phyloP scores from a whole-genome alignment of 1,284 basidiomycete genomes.

The Rugosomyces carneus region DNA sequence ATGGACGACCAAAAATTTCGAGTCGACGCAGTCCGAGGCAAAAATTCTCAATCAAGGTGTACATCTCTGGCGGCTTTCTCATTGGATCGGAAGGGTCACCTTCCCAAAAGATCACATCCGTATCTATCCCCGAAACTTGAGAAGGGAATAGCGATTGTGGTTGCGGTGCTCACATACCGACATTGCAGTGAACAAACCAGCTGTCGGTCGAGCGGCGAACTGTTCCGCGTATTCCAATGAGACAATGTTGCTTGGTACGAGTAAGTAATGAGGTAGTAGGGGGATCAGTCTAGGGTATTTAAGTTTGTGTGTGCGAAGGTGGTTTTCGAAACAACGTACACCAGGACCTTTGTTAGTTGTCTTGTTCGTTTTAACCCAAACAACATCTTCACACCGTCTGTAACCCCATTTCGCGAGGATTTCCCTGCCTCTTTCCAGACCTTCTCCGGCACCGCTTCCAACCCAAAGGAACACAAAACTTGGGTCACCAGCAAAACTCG shows the following conservation, averaged over 20 bases:
- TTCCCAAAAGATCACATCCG: slow-evolving; percentile 96
- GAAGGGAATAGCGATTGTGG: not conserved
- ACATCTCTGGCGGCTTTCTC: slow-evolving; percentile 91
- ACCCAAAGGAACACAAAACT: slow-evolving; percentile 97
- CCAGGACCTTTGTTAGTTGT: slow-evolving; percentile 66
- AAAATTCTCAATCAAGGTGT: slow-evolving; percentile 95
- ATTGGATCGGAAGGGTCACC: slow-evolving; percentile 75
- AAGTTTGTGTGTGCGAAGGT: not conserved
- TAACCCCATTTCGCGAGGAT: slow-evolving; percentile 94
- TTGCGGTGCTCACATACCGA: slow-evolving; percentile 48
- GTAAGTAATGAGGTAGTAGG: slow-evolving; percentile 81
- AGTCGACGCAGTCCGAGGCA: slow-evolving; percentile 90
- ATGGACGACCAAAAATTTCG: slow-evolving; percentile 81
- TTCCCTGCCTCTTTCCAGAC: slow-evolving; percentile 89
- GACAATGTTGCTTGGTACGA: slow-evolving; percentile 90
- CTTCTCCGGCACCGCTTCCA: slow-evolving; percentile 85
- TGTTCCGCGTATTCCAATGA: slow-evolving; percentile 98
- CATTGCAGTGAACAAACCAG: slow-evolving; percentile 97
- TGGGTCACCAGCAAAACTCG: slow-evolving; percentile 83
- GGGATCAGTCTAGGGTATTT: slow-evolving; percentile 57
- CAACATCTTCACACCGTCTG: slow-evolving; percentile 91
- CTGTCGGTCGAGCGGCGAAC: slow-evolving; percentile 91
- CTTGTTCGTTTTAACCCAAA: slow-evolving; percentile 92
- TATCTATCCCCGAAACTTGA: slow-evolving; percentile 49
- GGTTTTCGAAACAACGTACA: slow-evolving; percentile 34